Evolutionary conservation across 495 filamentous ascomycete species (phyloP).

Genomic region (Penicillium roqueforti): DNA sequence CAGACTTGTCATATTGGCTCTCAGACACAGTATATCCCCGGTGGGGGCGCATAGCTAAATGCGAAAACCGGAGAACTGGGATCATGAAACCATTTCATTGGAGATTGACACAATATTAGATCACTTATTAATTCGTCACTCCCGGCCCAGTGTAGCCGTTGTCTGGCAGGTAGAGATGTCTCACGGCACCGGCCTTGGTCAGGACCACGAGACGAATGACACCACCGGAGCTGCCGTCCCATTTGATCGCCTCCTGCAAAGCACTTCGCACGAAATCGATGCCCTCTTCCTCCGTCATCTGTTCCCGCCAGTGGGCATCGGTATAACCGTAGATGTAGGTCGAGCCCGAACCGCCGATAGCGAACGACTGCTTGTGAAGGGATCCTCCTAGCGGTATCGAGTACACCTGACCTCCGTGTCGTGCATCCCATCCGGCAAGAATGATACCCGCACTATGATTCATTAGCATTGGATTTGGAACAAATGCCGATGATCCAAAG

Average conservation of each 20-base stretch:
- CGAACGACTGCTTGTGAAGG: slow-evolving; percentile 92
- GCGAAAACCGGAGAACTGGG: not conserved
- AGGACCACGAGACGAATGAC: slow-evolving; percentile 97
- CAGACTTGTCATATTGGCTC: not conserved
- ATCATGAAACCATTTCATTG: slow-evolving; percentile 17
- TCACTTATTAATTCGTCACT: slow-evolving; percentile 40
- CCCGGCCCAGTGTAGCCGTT: slow-evolving; percentile 68
- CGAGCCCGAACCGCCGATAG: slow-evolving; percentile 94
- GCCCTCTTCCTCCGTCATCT: slow-evolving; percentile 92
- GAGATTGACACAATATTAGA: slow-evolving; percentile 24
- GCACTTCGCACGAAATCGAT: slow-evolving; percentile 87
- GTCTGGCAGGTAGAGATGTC: slow-evolving; percentile 89
- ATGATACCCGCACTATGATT: slow-evolving; percentile 82
- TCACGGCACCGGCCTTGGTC: slow-evolving; percentile 78
- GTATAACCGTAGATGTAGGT: slow-evolving; percentile 99
- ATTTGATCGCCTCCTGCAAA: slow-evolving; percentile 92
- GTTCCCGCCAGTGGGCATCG: slow-evolving; percentile 92
- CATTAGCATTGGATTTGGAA: slow-evolving; percentile 18
- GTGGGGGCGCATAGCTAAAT: not conserved
- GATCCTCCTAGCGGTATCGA: slow-evolving; percentile 95
- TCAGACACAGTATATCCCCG: not conserved
- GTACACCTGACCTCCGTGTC: slow-evolving; percentile 93
- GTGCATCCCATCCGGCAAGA: slow-evolving; percentile 91
- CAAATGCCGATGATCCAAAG: not conserved
- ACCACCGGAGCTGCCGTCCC: slow-evolving; percentile 97